Evolutionary conservation across 306 rosid genomes (phyloP).

Genomic region (Vigna radiata): DNA sequence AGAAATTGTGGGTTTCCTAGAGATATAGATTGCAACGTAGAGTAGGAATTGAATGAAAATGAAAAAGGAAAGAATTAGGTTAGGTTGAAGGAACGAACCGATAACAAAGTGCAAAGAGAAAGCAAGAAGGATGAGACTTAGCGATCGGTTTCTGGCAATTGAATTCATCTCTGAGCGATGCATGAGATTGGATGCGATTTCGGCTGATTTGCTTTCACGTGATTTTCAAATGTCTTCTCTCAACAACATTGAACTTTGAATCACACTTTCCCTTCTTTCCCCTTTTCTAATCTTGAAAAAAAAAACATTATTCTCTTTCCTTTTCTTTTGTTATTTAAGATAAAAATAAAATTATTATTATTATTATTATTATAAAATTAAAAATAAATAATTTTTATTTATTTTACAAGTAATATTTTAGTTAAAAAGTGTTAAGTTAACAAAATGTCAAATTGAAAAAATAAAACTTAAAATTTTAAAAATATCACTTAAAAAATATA

Average conservation of each 20-base stretch:
- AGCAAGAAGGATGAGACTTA: not conserved
- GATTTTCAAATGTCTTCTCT: slow-evolving; percentile 4
- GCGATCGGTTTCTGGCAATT: not conserved
- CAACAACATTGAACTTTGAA: not conserved
- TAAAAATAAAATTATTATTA: no score
- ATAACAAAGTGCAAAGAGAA: slow-evolving; percentile 23
- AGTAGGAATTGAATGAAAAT: not conserved
- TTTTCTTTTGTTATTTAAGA: no score
- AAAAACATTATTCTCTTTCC: no score
- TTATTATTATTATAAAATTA: no score
- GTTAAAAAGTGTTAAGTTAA: no score
- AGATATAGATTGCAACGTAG: no score
- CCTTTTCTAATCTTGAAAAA: not conserved
- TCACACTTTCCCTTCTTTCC: not conserved
- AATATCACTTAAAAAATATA: no score
- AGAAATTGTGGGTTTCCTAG: no score
- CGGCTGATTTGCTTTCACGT: not conserved
- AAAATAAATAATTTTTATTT: no score
- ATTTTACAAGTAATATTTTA: no score
- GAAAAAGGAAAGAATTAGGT: not conserved
- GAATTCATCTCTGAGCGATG: not conserved
- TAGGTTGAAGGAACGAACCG: slow-evolving; percentile 9
- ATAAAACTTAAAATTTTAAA: no score
- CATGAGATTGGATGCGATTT: not conserved
- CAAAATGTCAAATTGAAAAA: no score